A percentile compares a stretch with the other conserved stretches of the same genome.
phyloP scores from a whole-genome alignment of 805 yeast genomes.

The Candida morakotiae region DNA sequence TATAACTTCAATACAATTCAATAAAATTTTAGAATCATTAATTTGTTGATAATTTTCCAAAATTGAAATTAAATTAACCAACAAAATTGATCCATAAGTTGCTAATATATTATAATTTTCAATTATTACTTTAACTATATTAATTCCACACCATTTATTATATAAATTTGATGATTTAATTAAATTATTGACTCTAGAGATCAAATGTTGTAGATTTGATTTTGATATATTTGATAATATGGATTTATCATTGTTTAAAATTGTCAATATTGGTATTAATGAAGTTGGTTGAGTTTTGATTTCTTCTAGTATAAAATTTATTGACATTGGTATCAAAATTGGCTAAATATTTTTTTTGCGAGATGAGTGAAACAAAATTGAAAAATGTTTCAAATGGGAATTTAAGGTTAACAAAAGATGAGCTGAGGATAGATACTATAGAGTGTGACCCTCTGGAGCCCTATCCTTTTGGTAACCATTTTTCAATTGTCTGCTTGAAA shows the following conservation, averaged over 20 bases:
- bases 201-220: constrained; percentile 47
- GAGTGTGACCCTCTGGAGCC: no score
- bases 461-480: no score
- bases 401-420: no score
- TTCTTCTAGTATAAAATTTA: constrained; percentile 19
- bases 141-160: constrained; percentile 58
- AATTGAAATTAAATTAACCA: constrained; percentile 38
- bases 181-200: constrained; percentile 34
- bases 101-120: constrained; percentile 36
- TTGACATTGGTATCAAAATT: constrained; percentile 13
- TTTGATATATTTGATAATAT: constrained; percentile 42
- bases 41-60: constrained; percentile 32
- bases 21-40: constrained; percentile 27
- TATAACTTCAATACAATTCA: constrained; percentile 37
- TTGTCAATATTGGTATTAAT: constrained; percentile 27
- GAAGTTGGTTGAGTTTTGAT: constrained; percentile 21
- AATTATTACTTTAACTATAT: constrained; percentile 43
- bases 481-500: no score
- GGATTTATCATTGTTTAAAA: constrained; percentile 24
- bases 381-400: no score
- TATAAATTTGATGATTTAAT: constrained; percentile 27
- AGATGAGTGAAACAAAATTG: constrained; percentile 8
- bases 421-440: no score
- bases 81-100: constrained; percentile 35
- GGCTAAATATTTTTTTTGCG: constrained; percentile 3